A percentile compares a stretch with the other conserved stretches of the same genome.
These are phyloP conservation scores for Saccharomycopsis selenospora DNA, from an alignment of 805 yeast species.

Conservation along the genomic window DNA sequence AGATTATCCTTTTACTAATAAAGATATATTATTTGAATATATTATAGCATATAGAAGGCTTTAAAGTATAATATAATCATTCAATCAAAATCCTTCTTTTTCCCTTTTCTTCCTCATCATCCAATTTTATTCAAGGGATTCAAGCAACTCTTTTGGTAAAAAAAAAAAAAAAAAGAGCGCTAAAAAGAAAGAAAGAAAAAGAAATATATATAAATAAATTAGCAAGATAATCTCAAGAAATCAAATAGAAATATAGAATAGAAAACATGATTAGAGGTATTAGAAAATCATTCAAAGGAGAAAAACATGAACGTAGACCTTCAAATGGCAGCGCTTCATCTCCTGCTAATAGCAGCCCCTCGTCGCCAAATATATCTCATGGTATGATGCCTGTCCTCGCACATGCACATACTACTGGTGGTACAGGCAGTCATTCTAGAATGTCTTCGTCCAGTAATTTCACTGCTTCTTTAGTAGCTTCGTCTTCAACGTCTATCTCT, in stretches of 20 bases:
- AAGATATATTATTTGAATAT: too few species aligned
- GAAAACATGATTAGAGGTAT: constrained; percentile 21
- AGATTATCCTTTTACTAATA: too few species aligned
- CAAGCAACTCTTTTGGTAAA: too few species aligned
- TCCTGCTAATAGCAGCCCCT: constrained; percentile 18
- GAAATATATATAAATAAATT: constrained; percentile 9
- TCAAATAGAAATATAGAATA: too few species aligned
- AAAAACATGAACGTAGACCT: constrained; percentile 23
- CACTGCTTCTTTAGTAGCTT: constrained; percentile 23
- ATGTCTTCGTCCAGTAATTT: constrained; percentile 23
- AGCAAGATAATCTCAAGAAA: constrained; percentile 25
- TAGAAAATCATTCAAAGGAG: constrained; percentile 29
- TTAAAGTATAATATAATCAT: too few species aligned
- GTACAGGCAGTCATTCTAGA: constrained; percentile 18
- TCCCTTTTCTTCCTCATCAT: too few species aligned
- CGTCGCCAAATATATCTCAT: constrained; percentile 11
- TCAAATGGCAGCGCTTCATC: constrained; percentile 5
- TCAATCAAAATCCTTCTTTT: too few species aligned
- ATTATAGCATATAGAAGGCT: too few species aligned
- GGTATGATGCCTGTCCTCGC: constrained; percentile 11
- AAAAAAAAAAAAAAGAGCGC: too few species aligned
- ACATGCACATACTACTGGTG: too few species aligned
- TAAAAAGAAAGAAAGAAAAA: not conserved
- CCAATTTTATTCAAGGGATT: too few species aligned
- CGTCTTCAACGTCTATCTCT: constrained; percentile 9